Conservation (phyloP, 2,329 filamentous ascomycete genomes). For the Diplocarpon rosae region DNA sequence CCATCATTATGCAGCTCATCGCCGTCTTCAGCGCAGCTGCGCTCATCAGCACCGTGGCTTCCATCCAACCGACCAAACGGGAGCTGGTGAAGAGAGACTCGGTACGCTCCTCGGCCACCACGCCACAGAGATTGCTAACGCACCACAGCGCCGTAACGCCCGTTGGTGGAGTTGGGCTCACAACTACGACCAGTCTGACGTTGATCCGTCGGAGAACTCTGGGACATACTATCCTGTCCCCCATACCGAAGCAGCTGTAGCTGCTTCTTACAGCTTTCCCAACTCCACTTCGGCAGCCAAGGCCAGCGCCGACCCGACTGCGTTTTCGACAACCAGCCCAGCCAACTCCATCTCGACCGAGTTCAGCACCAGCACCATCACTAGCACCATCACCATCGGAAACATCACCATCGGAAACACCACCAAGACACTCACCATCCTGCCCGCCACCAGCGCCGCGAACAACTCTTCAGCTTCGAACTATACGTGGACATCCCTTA, state of each 20-base stretch:
- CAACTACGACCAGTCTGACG: constrained; percentile 6
- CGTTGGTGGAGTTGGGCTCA: constrained; percentile 1
- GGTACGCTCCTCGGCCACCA: background rate
- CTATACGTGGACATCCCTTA: no score
- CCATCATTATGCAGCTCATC: constrained; percentile 13
- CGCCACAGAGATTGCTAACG: background rate
- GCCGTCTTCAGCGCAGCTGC: constrained; percentile 6
- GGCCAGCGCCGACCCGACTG: background rate
- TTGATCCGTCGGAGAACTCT: background rate
- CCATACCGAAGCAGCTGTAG: no score
- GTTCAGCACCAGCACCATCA: background rate
- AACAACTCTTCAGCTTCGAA: no score
- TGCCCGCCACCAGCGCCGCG: no score
- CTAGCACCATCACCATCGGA: no score
- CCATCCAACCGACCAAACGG: constrained; percentile 4
- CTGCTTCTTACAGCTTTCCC: background rate
- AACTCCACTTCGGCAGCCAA: background rate
- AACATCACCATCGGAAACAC: no score
- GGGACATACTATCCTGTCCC: background rate
- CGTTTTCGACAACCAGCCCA: background rate
- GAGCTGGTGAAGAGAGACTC: constrained; percentile 5
- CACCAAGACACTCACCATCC: no score
- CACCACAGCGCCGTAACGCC: background rate
- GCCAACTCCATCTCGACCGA: background rate
- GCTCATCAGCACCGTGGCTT: constrained; percentile 7